Base-by-base conservation (phyloP, 176 grass and related monocot genomes). In the Aegilops longissima region DNA sequence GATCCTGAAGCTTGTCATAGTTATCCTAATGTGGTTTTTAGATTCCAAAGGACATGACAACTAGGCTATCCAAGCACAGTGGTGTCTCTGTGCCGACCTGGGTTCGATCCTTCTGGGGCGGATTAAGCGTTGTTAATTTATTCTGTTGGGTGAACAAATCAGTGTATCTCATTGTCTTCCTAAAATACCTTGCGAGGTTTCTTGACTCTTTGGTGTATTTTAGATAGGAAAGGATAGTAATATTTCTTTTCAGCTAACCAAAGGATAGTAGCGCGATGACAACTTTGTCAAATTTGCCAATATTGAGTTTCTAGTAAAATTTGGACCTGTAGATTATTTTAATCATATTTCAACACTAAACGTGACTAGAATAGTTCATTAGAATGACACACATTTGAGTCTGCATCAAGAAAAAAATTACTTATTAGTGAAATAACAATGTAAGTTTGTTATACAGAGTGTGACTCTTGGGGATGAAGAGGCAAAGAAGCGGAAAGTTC, bases 391-490 rank as follows among this genome's bases (percentile, higher is more conserved):
- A 75, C 27, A 76, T 51, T 51, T 76, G 24, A 18, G 42, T 51
- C 13, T 24, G 42, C 27, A 25, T 51, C 13, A 3, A 31, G 31
- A 27, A 52, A 49, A 14, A 9, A 17, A 47, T 7, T 18, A 30
- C 81, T 29, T 70, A 61, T 63, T 64, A 24, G 14, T 78, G 58
- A 45, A 80, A 69, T 76, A 76, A 70, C 44, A 70, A 81, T 61
- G 7, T 52, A 77, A 35, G 12, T 88, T 88, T 2, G 16, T 24
- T 80, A 69, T 91, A 74, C 75, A 98, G 97, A 96, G 94, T 90
- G 97, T 98, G 51, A 98, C 97, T 47, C 97, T 98, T 72, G 94
- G 97, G 40, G 97, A 98, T 83, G 97, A 98, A 24, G 97, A 95
- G 65, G 97, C 97, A 38, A 94, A 90, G 87, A 98, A 87, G 84